These are phyloP conservation scores for Nyssa sinensis DNA, from an alignment of 148 eudicot genomes.

Conservation along the genomic window DNA sequence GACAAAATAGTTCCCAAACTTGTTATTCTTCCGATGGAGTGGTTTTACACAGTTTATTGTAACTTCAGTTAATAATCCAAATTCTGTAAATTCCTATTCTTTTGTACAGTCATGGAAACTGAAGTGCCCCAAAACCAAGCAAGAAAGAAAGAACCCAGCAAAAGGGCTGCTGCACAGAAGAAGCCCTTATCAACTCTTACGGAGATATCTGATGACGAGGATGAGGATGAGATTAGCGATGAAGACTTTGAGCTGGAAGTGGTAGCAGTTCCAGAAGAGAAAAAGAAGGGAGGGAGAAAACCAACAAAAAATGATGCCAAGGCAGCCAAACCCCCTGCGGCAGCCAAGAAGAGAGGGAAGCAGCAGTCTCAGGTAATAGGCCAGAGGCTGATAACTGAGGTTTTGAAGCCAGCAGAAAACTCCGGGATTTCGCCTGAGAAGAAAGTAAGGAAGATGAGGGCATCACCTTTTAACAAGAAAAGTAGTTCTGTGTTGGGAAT, in stretches of 20 bases:
- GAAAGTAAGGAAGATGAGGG: conserved; percentile 92
- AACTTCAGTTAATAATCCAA: too few species aligned
- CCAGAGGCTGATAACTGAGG: conserved; percentile 63
- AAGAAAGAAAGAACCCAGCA: conserved; percentile 36
- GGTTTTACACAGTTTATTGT: too few species aligned
- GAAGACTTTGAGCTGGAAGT: conserved; percentile 44
- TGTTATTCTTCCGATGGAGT: background rate
- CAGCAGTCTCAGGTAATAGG: conserved; percentile 31
- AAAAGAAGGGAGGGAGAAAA: conserved; percentile 57
- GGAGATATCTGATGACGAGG: conserved; percentile 57
- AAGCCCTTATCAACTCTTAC: conserved; percentile 26
- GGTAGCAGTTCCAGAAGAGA: conserved; percentile 22
- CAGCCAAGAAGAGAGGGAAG: conserved; percentile 63
- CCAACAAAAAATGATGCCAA: conserved; percentile 47
- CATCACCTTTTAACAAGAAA: conserved; percentile 82
- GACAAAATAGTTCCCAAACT: background rate
- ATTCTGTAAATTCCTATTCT: too few species aligned
- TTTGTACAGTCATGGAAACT: conserved; percentile 50
- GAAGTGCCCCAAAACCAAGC: conserved; percentile 29
- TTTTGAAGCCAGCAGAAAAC: conserved; percentile 45
- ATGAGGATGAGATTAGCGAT: conserved; percentile 23
- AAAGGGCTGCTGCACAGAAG: conserved; percentile 45
- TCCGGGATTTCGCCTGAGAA: conserved; percentile 66
- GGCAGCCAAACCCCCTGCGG: conserved; percentile 39
- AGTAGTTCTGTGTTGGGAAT: conserved; percentile 62